Evolutionary conservation across 495 filamentous ascomycete species (phyloP), one percentile per base, ranked within the genome.

Genomic region (Halenospora varia): DNA sequence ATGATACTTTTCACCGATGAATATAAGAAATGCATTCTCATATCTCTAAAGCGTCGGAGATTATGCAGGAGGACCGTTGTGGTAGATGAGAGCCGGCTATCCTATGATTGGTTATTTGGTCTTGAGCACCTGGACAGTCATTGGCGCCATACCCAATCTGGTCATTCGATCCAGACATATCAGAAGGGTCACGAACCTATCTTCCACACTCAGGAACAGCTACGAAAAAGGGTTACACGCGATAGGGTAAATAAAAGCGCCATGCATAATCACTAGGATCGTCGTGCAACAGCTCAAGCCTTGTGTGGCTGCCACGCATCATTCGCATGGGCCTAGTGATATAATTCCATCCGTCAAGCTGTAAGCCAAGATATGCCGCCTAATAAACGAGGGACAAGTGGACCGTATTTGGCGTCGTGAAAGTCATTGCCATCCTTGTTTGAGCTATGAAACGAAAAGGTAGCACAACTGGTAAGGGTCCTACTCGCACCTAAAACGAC

Each of bases 101-200:
- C 6, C 29, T 35, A 6, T 35, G 13, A 35, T 35, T 35, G 29
- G 29, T 4, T 35, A 35, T 13, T 6, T 35, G 4, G 29, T 35
- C 29, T 13, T 35, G 29, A 35, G 13, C 13, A 35, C 29, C 29
- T 9, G 18, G n/a, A 20, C n/a, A 6, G 8, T 20, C 18, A 20
- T 9, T 17, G 8, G 15, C 25, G 25, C 52, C 35, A 58, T 62
- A 9, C 61, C 61, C 10, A 53, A 63, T 56, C 10, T n/a, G 45
- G 61, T 26, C 55, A 57, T 57, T 23, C 53, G 61, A 63, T 63
- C 61, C 61, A 53, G 61, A 35, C 39, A 11, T 17, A 15, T 9
- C 8, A 45, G n/a, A 4, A 20, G 3, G 42, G 11, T 13, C 29
- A 35, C 4, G 29, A 4, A n/a, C n/a, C n/a, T n/a, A n/a, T 13